Evolutionary conservation across 1,284 basidiomycete genomes (phyloP).

Genomic region (Neolentinus lepideus): DNA sequence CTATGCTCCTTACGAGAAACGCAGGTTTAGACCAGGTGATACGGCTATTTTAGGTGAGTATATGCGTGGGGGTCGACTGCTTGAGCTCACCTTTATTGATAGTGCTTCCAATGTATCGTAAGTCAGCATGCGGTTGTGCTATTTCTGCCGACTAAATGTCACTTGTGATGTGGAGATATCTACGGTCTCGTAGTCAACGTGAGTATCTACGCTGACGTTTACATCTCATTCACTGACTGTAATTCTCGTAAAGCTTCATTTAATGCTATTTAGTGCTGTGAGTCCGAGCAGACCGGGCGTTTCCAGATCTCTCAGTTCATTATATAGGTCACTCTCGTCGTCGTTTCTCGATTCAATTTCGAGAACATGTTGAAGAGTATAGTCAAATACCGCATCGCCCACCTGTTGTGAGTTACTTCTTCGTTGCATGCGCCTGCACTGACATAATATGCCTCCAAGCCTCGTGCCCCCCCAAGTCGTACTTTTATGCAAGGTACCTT

Average conservation of each 20-base stretch:
- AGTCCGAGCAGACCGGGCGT: conserved; percentile 7
- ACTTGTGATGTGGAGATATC: conserved; percentile 40
- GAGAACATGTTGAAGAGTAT: conserved; percentile 63
- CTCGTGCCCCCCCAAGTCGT: conserved; percentile 63
- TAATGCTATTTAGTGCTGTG: conserved; percentile 47
- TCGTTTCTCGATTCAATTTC: conserved; percentile 69
- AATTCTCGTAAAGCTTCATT: conserved; percentile 37
- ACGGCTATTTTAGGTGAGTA: conserved; percentile 40
- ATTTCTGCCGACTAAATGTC: not conserved
- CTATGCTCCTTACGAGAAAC: conserved; percentile 18
- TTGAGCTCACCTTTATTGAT: not conserved
- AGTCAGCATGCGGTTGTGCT: conserved; percentile 7
- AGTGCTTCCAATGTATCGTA: conserved; percentile 30
- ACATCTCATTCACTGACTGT: conserved; percentile 6
- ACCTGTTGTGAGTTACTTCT: conserved; percentile 43
- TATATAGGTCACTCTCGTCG: conserved; percentile 54
- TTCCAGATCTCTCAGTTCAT: conserved; percentile 1
- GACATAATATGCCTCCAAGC: conserved; percentile 28
- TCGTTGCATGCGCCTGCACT: not conserved
- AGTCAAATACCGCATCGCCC: conserved; percentile 56
- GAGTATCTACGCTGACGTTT: conserved; percentile 13
- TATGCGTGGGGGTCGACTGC: not conserved
- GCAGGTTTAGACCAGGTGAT: conserved; percentile 47
- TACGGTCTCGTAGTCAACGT: conserved; percentile 65
- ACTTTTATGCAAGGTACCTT: conserved; percentile 55